Evolutionary conservation across 1,139 yeast genomes (phyloP).

Genomic region (Geotrichum aggregatum): DNA sequence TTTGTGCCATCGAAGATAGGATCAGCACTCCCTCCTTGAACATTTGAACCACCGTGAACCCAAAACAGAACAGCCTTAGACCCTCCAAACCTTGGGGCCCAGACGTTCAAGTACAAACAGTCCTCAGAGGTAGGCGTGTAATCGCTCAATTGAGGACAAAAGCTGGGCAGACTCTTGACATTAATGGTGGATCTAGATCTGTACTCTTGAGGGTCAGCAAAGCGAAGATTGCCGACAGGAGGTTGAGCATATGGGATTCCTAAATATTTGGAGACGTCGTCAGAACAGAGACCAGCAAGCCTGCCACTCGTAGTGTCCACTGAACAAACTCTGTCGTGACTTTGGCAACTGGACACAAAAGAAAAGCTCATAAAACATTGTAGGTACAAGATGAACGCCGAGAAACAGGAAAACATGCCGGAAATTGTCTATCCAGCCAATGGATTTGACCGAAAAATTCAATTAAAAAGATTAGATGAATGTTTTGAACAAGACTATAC

Average conservation of each 20-base stretch:
- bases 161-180: conserved; percentile 24
- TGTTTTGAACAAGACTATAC: too few species aligned
- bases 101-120: conserved; percentile 33
- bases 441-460: too few species aligned
- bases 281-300: conserved; percentile 18
- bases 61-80: conserved; percentile 37
- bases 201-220: conserved; percentile 26
- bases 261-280: conserved; percentile 22
- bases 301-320: conserved; percentile 15
- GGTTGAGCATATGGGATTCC: conserved; percentile 33
- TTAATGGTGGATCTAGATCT: not conserved
- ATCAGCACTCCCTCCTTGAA: conserved; percentile 35
- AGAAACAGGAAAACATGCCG: too few species aligned
- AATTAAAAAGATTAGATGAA: too few species aligned
- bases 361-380: conserved; percentile 9
- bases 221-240: conserved; percentile 27
- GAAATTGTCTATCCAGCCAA: too few species aligned
- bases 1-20: conserved; percentile 36
- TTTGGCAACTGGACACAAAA: too few species aligned
- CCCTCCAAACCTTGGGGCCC: conserved; percentile 24
- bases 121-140: conserved; percentile 26
- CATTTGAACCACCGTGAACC: conserved; percentile 43
- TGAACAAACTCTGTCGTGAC: too few species aligned
- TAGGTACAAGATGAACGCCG: not conserved
- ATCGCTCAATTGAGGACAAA: conserved; percentile 28